A percentile compares a stretch with the other conserved stretches of the same genome.
These are phyloP conservation scores for Trematosphaeria pertusa DNA, from an alignment of 2,329 filamentous ascomycete species.

Conservation along the genomic window DNA sequence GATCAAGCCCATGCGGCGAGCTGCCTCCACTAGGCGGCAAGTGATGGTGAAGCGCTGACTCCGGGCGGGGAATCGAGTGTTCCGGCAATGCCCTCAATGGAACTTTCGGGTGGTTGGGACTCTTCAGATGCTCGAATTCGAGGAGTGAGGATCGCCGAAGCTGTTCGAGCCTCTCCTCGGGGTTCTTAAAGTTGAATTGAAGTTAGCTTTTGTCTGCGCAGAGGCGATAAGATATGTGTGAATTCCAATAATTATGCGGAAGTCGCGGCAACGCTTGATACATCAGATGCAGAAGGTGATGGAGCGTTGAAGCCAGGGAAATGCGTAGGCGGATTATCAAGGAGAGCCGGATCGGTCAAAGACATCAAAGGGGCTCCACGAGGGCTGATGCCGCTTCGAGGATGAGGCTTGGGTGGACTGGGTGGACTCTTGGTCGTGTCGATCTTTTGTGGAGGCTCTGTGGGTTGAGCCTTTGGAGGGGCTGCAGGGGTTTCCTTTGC, in stretches of 20 bases:
- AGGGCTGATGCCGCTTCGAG: conserved; percentile 27
- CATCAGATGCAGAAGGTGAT: conserved; percentile 18
- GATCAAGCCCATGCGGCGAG: neutral
- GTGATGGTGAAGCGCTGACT: conserved; percentile 11
- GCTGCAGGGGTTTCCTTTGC: no score
- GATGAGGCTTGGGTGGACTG: conserved; percentile 9
- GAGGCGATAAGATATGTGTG: conserved; percentile 2
- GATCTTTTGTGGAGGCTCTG: neutral
- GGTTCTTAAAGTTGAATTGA: conserved; percentile 49
- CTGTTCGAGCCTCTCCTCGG: conserved; percentile 54
- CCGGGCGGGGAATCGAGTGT: conserved; percentile 35
- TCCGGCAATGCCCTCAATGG: conserved; percentile 46
- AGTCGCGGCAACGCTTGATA: conserved; percentile 12
- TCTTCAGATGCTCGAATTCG: conserved; percentile 50
- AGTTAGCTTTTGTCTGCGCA: conserved; percentile 35
- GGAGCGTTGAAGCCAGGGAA: conserved; percentile 10
- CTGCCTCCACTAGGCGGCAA: neutral
- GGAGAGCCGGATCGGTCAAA: conserved; percentile 33
- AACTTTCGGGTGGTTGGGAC: conserved; percentile 36
- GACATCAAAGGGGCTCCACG: conserved; percentile 38
- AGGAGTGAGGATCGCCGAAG: conserved; percentile 55
- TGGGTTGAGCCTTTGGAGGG: neutral
- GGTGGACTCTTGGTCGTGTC: neutral
- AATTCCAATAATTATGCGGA: conserved; percentile 17
- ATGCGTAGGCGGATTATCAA: conserved; percentile 10